Evolutionary conservation across 192 early-diverging fungal species (phyloP).

Genomic region (Fimicolochytrium jonesii): DNA sequence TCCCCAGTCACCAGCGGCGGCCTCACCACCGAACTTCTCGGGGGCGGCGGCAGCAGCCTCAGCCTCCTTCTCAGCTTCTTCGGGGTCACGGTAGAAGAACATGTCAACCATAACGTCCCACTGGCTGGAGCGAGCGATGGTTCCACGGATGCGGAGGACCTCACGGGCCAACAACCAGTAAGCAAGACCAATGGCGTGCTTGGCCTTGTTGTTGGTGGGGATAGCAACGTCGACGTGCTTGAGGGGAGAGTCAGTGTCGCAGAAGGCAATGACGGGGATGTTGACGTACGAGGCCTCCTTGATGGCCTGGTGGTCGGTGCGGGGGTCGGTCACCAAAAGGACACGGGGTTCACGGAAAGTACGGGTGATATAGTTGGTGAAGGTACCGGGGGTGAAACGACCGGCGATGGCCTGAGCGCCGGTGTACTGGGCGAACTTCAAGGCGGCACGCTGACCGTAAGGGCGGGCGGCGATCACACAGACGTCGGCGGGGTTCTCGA

Average conservation of each 20-base stretch:
- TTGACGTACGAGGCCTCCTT: slow-evolving; percentile 99
- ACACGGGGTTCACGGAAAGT: slow-evolving; percentile 99
- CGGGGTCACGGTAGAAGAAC: slow-evolving; percentile 99
- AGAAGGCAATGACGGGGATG: slow-evolving; percentile 99
- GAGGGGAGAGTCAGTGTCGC: slow-evolving; percentile 96
- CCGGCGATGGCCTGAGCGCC: slow-evolving; percentile 98
- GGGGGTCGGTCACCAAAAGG: slow-evolving; percentile 96
- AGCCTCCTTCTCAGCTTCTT: slow-evolving; percentile 88
- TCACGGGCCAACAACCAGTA: slow-evolving; percentile 98
- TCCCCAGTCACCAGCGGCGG: slow-evolving; percentile 12
- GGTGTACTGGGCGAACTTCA: slow-evolving; percentile 98
- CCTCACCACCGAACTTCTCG: slow-evolving; percentile 28
- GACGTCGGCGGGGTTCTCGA: slow-evolving; percentile 98
- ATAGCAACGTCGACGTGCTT: slow-evolving; percentile 96
- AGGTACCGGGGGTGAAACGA: slow-evolving; percentile 99
- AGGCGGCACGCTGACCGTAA: slow-evolving; percentile 97
- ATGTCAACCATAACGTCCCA: slow-evolving; percentile 99
- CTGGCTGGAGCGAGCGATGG: slow-evolving; percentile 72
- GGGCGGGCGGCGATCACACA: slow-evolving; percentile 95
- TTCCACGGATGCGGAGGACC: slow-evolving; percentile 96
- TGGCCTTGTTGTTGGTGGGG: slow-evolving; percentile 99
- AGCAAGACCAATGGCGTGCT: slow-evolving; percentile 97
- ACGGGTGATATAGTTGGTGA: slow-evolving; percentile 99
- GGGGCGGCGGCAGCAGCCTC: slow-evolving; percentile 53
- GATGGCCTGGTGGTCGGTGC: slow-evolving; percentile 97